These are phyloP conservation scores for Apiospora saccharicola DNA, from an alignment of 2,329 filamentous ascomycete species.

Conservation along the genomic window DNA sequence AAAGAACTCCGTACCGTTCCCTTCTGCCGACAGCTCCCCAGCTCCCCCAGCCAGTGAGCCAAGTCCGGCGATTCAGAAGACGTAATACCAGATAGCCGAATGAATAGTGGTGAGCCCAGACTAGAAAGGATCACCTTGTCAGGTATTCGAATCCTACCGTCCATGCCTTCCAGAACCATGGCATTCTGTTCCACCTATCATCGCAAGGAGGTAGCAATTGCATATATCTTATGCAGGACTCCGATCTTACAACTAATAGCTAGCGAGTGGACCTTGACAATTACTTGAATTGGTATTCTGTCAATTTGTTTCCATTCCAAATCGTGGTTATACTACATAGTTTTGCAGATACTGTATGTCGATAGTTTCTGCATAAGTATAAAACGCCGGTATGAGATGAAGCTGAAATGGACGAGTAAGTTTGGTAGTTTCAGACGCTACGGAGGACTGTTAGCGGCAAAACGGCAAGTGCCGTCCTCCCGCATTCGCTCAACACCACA, in stretches of 20 bases:
- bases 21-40: background rate
- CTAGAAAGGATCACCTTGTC: background rate
- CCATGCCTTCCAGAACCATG: background rate
- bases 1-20: background rate
- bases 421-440: background rate
- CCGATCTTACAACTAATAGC: background rate
- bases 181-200: no score
- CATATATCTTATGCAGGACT: background rate
- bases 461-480: background rate
- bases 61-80: conserved; percentile 3
- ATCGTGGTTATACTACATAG: background rate
- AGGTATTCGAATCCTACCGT: background rate
- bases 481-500: background rate
- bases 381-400: background rate
- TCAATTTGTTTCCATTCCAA: background rate
- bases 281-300: background rate
- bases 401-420: background rate
- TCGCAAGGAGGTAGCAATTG: background rate
- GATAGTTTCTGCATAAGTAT: background rate
- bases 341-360: background rate
- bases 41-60: no score
- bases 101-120: conserved; percentile 2
- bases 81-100: conserved; percentile 19
- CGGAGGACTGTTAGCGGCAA: background rate
- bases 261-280: background rate